These are phyloP conservation scores for Sphagnum tenellum DNA, from an alignment of 225 moss, liverwort and hornwort species.

Conservation along the genomic window DNA sequence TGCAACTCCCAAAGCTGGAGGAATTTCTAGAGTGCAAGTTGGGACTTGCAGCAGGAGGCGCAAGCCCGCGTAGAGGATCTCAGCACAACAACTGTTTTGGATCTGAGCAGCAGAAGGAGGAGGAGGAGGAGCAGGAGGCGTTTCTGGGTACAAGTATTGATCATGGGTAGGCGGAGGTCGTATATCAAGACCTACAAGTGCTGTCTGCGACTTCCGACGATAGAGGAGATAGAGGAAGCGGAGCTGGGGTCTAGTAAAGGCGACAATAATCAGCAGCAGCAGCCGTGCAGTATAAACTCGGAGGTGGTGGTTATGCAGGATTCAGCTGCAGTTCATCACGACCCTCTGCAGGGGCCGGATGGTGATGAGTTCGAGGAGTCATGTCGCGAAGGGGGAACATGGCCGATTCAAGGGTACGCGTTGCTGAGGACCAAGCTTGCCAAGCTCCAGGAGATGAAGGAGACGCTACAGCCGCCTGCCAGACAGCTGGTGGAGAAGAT, in stretches of 20 bases:
- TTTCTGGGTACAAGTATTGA: too few species aligned
- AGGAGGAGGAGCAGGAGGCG: too few species aligned
- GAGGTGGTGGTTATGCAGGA: conserved; percentile 3
- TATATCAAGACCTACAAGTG: conserved; percentile 27
- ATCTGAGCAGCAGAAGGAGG: too few species aligned
- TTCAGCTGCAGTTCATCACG: neutral
- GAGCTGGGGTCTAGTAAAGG: neutral
- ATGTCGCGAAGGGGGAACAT: too few species aligned
- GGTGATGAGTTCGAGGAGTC: conserved; percentile 17
- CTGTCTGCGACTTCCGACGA: conserved; percentile 21
- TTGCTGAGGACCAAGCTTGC: conserved; percentile 15
- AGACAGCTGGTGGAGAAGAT: conserved; percentile 22
- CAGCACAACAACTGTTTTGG: too few species aligned
- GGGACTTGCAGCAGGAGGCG: too few species aligned
- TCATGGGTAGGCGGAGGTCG: conserved; percentile 23
- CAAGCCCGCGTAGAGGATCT: too few species aligned
- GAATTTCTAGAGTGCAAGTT: too few species aligned
- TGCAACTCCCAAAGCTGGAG: too few species aligned
- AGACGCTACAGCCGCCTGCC: conserved; percentile 16
- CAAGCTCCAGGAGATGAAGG: conserved; percentile 15
- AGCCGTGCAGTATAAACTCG: neutral
- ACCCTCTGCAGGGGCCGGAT: neutral
- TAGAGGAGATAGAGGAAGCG: conserved; percentile 22
- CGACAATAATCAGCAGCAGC: too few species aligned
- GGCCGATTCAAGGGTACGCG: conserved; percentile 12